Evolutionary conservation across 2,329 filamentous ascomycete species (phyloP), one percentile per base, ranked within the genome.

Genomic region (Pseudogymnoascus sp.): DNA sequence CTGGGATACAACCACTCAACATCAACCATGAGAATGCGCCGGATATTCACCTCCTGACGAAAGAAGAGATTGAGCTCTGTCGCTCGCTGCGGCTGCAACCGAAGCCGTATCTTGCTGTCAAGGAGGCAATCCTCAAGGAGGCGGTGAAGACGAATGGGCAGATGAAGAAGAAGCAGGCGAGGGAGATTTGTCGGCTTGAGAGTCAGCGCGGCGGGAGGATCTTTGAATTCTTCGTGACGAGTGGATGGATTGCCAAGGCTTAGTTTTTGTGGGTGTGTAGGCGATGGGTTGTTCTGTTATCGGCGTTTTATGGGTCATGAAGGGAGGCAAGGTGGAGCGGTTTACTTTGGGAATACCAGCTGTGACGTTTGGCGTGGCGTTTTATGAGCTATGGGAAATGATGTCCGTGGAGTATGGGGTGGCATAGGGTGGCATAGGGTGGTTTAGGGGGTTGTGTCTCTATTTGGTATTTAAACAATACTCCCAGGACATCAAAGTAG

Each of bases 41-140:
- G 0, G 95, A 97, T 73, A 77, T 93, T 29, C 95, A 97, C 70
- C 83, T 99, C 0, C 79, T 99, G 46, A 91, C 89, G 0, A 82
- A 87, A 0, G 91, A 96, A 67, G 95, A 99, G 75, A 80, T 85
- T 4, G 91, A 96, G 71, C 79, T 99, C 0, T 99, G 95, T 77
- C 90, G 90, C 69, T 83, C 89, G 42, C 83, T 96, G 13, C 85
- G 92, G 44, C 78, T 99, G 61, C 89, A 95, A 75, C 95, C 95
- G 0, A 99, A 99, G 78, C 91, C 95, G 1, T 99, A 97, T 74
- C 77, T 97, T 4, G 91, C 91, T 72, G 91, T 97, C 76, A 99
- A 99, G 76, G 92, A 97, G 74, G 87, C 90, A 65, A 81, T 97
- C n/a, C 77, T 97, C 61, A 90, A 91, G 70, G 93, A 97, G 73